Percentiles rank a stretch among this genome's conserved stretches.
Evolutionary conservation across 148 eudicot species (phyloP).

Genomic region (Chenopodium quinoa): DNA sequence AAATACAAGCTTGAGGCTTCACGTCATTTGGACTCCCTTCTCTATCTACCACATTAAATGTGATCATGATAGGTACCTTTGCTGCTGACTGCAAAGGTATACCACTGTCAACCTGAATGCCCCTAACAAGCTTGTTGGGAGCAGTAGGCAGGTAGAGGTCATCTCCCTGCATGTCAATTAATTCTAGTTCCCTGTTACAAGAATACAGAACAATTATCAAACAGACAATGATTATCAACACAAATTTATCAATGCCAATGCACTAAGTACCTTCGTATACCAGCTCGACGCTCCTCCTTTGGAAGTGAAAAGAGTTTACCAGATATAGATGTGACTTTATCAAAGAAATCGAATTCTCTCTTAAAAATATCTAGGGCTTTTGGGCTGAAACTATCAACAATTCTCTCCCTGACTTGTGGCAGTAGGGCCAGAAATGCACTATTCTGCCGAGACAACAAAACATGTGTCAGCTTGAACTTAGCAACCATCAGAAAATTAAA

Average conservation of each 20-base stretch:
- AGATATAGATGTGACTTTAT: slow-evolving; percentile 91
- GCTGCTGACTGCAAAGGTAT: slow-evolving; percentile 98
- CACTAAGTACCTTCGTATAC: slow-evolving; percentile 63
- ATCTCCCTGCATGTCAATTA: slow-evolving; percentile 75
- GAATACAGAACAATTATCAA: slow-evolving; percentile 5
- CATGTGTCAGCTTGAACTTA: background rate
- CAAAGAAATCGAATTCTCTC: slow-evolving; percentile 97
- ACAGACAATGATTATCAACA: slow-evolving; percentile 4
- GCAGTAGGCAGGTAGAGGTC: slow-evolving; percentile 96
- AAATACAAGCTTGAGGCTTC: slow-evolving; percentile 97
- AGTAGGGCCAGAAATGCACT: slow-evolving; percentile 59
- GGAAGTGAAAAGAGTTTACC: slow-evolving; percentile 84
- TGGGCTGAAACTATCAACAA: slow-evolving; percentile 76
- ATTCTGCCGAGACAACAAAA: slow-evolving; percentile 48
- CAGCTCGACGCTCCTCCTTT: slow-evolving; percentile 96
- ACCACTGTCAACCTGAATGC: slow-evolving; percentile 94
- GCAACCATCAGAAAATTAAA: background rate
- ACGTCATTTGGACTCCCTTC: slow-evolving; percentile 57
- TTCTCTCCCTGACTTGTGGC: slow-evolving; percentile 69
- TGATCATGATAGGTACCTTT: slow-evolving; percentile 98
- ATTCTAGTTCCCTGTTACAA: slow-evolving; percentile 71
- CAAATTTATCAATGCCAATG: slow-evolving; percentile 8
- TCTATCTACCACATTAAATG: slow-evolving; percentile 84
- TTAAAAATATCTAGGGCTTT: slow-evolving; percentile 69
- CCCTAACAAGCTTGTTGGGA: slow-evolving; percentile 78